These are phyloP conservation scores for Trametes cinnabarina DNA, from an alignment of 768 basidiomycete species.

Conservation along the genomic window DNA sequence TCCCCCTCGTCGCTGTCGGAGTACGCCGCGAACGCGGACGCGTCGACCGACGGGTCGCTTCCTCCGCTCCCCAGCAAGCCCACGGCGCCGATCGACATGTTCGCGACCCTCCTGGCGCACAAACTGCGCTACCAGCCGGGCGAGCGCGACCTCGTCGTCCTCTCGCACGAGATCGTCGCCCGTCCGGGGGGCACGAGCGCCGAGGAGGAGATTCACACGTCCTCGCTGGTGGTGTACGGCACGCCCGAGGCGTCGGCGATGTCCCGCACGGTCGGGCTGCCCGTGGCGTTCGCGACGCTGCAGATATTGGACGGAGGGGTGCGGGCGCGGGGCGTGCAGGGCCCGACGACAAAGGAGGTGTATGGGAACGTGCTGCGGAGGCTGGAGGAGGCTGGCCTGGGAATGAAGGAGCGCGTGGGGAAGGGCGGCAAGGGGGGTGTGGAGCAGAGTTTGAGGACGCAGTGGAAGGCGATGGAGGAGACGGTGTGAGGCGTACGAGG, in stretches of 20 bases:
- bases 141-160: conserved; percentile 86
- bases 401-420: conserved; percentile 37
- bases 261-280: conserved; percentile 88
- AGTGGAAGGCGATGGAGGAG: conserved; percentile 8
- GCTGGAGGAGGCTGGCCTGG: conserved; percentile 49
- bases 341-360: conserved; percentile 61
- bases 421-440: not conserved
- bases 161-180: conserved; percentile 79
- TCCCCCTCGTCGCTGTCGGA: conserved; percentile 19
- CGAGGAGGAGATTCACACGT: conserved; percentile 58
- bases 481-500: not conserved
- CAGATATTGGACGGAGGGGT: conserved; percentile 60
- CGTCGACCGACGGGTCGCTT: conserved; percentile 22
- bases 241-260: conserved; percentile 67
- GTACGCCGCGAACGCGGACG: conserved; percentile 16
- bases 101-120: conserved; percentile 69
- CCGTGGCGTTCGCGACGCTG: conserved; percentile 80
- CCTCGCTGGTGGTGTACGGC: conserved; percentile 65
- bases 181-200: conserved; percentile 24
- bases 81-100: conserved; percentile 64
- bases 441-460: conserved; percentile 6
- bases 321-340: conserved; percentile 58
- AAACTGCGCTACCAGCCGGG: conserved; percentile 63
- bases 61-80: conserved; percentile 45
- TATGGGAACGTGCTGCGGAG: conserved; percentile 61